phyloP scores from a whole-genome alignment of 1,284 basidiomycete genomes.

The Kalmanozyma brasiliensis region DNA sequence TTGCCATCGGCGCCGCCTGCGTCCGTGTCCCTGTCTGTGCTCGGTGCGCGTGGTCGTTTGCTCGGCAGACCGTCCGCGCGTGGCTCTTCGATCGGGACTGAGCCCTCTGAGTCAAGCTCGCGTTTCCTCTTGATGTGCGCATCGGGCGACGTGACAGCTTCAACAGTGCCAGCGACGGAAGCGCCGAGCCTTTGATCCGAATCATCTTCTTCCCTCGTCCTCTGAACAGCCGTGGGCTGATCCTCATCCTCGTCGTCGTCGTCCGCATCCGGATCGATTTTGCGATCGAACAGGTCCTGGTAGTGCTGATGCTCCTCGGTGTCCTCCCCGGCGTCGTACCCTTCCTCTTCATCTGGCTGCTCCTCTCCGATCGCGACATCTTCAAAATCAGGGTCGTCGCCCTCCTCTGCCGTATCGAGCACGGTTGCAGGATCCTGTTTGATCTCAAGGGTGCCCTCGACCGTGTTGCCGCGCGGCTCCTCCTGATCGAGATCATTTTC shows the following conservation, averaged over 20 bases:
- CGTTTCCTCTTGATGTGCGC: slow-evolving; percentile 26
- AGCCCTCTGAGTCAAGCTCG: slow-evolving; percentile 2
- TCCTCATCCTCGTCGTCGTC: slow-evolving; percentile 33
- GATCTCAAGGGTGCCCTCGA: slow-evolving; percentile 15
- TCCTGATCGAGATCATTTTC: slow-evolving; percentile 25
- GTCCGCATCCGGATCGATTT: slow-evolving; percentile 45
- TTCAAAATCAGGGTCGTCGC: slow-evolving; percentile 30
- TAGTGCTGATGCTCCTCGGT: slow-evolving; percentile 45
- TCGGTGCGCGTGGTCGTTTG: slow-evolving; percentile 20
- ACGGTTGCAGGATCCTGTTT: slow-evolving; percentile 2
- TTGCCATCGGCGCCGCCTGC: slow-evolving; percentile 5
- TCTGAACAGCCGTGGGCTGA: neutral
- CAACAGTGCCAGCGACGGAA: slow-evolving; percentile 30
- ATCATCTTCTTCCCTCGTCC: neutral
- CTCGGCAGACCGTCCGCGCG: slow-evolving; percentile 27
- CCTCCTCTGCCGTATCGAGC: slow-evolving; percentile 3
- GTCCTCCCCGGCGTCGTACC: slow-evolving; percentile 22
- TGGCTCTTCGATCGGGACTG: slow-evolving; percentile 5
- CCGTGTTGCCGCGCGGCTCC: slow-evolving; percentile 35
- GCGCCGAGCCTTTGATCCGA: slow-evolving; percentile 30
- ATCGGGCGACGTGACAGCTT: slow-evolving; percentile 13
- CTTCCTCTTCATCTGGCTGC: slow-evolving; percentile 8
- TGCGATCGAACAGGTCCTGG: slow-evolving; percentile 43
- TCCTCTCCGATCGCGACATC: slow-evolving; percentile 23
- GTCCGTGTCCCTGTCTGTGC: slow-evolving; percentile 8